A percentile compares a stretch with the other conserved stretches of the same genome.
Evolutionary conservation across 2,329 filamentous ascomycete genomes (phyloP).

Genomic region (Cryphonectria radicalis): DNA sequence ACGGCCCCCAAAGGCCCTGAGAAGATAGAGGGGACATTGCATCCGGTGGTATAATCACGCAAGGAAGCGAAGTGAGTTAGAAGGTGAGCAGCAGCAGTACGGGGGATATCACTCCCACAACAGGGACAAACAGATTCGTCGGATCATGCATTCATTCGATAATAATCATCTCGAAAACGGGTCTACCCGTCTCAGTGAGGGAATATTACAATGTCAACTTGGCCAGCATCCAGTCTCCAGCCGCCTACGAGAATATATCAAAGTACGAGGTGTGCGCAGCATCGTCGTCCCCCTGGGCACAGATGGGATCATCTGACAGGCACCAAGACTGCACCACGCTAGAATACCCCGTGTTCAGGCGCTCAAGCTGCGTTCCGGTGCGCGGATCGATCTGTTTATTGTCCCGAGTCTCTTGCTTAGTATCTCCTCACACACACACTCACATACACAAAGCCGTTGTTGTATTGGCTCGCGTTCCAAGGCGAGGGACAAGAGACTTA

Average conservation of each 20-base stretch:
- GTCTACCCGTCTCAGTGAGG: neutral
- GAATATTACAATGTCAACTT: conserved; percentile 15
- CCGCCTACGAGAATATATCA: conserved; percentile 36
- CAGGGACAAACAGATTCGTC: neutral
- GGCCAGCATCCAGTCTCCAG: conserved; percentile 30
- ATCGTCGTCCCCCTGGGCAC: conserved; percentile 41
- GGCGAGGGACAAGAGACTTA: conserved; percentile 11
- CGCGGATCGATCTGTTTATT: conserved; percentile 36
- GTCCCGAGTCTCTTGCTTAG: neutral
- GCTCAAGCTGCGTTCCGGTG: conserved; percentile 36
- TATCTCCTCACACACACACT: neutral
- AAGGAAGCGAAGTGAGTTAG: neutral
- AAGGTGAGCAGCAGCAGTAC: neutral
- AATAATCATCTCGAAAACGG: neutral
- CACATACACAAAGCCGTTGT: neutral
- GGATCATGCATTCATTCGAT: neutral
- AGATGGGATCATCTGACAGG: conserved; percentile 44
- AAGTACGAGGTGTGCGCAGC: conserved; percentile 45
- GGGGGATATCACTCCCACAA: neutral
- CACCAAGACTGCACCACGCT: conserved; percentile 42
- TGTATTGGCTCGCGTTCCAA: neutral
- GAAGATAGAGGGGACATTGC: neutral
- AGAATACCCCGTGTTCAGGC: conserved; percentile 36
- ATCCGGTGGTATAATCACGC: neutral
- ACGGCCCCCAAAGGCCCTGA: neutral